Base-by-base conservation (phyloP, 176 grass and related monocot species). In the Pontederia paniculata region DNA sequence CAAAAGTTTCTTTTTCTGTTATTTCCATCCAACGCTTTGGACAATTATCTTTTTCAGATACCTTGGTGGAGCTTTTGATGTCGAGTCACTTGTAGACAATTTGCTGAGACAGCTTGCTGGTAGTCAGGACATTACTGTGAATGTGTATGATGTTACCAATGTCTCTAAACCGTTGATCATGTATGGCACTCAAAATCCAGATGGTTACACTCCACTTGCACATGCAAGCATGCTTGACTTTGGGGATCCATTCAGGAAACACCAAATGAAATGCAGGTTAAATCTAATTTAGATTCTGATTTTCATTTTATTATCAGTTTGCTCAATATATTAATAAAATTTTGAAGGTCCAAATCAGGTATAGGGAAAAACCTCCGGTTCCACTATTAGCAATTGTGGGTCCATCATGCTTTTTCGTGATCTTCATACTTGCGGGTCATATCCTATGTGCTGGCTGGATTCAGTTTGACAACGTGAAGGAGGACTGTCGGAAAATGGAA, bases 221-320 rank as follows among this genome's bases (percentile, higher is more conserved):
- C 65, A 68, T 54, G 54, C 50, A 51, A 90, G 81, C 74, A 55
- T 12, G 31, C 65, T 90, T 44, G 74, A 90, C 82, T 90, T 90
- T 73, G 87, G 87, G 17, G 87, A 90, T 61, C 87, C 81, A 15
- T 73, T 70, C 17, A 66, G 81, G 17, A 82, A 74, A 60, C 87
- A 90, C 79, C 81, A 82, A 71, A 90, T 90, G 87, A 75, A 76
- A 51, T 90, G 87, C 87, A 82, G 87, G 87, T 84, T 66, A 10
- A 42, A 18, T 57, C 42, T 67, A 11, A 65, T 63, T 46, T n/a
- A 16, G 42, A 57, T 8, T 23, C 46, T 67, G 7, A 37, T 44
- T 21, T 47, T 50, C 42, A 11, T 31, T 71, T 16, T 23, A 12
- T 56, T 56, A 10, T 23, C 21, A 56, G 23, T 10, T 4, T 56